These are phyloP conservation scores for Zygnema cylindricum DNA, from an alignment of 139 green algal genomes.

Conservation along the genomic window DNA sequence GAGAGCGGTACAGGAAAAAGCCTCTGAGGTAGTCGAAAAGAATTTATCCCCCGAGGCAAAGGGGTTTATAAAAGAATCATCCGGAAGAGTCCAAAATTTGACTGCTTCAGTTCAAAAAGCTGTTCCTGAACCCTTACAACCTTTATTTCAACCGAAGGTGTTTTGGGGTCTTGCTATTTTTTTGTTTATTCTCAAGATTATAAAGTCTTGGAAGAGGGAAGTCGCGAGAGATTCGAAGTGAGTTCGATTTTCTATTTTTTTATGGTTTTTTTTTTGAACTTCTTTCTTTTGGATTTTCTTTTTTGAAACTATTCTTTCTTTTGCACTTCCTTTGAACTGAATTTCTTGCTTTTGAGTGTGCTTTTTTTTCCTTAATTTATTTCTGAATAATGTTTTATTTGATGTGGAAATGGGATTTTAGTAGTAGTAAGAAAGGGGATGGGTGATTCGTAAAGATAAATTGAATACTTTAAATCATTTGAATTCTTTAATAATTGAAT, in stretches of 20 bases:
- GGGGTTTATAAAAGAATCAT: neutral
- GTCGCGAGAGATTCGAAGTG: neutral
- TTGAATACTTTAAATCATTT: too few relatives aligned
- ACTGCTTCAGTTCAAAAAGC: neutral
- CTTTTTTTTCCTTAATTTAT: too few relatives aligned
- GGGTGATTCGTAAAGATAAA: too few relatives aligned
- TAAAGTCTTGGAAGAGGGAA: neutral
- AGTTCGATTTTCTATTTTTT: neutral
- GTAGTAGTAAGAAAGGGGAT: too few relatives aligned
- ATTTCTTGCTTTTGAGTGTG: too few relatives aligned
- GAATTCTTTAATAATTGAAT: too few relatives aligned
- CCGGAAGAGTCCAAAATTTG: neutral
- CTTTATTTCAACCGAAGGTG: neutral
- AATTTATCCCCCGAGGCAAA: neutral
- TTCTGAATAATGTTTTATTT: too few relatives aligned
- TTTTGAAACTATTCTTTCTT: too few relatives aligned
- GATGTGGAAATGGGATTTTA: too few relatives aligned
- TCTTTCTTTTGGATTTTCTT: too few relatives aligned
- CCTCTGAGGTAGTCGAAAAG: slow-evolving; percentile 9
- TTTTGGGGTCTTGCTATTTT: neutral
- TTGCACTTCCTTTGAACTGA: too few relatives aligned
- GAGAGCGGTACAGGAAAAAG: slow-evolving; percentile 25
- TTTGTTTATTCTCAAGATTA: neutral
- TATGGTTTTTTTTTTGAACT: too few relatives aligned
- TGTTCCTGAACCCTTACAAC: neutral